These are phyloP conservation scores for Phialophora macrospora DNA, from an alignment of 2,329 filamentous ascomycete genomes.

Conservation along the genomic window DNA sequence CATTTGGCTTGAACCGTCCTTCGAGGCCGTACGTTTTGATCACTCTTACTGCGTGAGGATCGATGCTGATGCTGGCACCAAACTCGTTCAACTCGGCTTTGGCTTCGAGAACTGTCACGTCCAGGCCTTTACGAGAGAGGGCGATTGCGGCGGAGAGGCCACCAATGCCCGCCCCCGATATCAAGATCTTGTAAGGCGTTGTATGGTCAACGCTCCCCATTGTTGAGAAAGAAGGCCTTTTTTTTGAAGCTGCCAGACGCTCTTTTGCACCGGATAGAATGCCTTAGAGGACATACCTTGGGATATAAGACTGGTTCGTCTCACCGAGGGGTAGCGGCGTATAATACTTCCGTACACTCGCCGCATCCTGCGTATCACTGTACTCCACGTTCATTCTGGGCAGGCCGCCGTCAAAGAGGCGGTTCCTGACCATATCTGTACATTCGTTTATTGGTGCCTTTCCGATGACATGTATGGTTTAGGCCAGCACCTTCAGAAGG, in stretches of 20 bases:
- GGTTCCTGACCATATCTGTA: neutral
- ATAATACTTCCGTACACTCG: neutral
- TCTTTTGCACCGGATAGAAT: neutral
- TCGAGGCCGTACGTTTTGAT: conserved; percentile 6
- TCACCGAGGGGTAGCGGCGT: neutral
- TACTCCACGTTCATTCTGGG: neutral
- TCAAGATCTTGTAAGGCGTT: conserved; percentile 10
- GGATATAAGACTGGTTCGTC: neutral
- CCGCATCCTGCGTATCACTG: neutral
- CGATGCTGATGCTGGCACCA: conserved; percentile 30
- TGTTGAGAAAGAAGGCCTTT: neutral
- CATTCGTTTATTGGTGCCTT: neutral
- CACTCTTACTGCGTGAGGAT: conserved; percentile 13
- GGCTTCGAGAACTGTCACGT: conserved; percentile 40
- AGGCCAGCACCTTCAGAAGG: neutral
- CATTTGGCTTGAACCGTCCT: neutral
- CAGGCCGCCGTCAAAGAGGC: neutral
- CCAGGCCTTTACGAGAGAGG: conserved; percentile 34
- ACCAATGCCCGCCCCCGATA: conserved; percentile 31
- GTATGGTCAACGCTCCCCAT: conserved; percentile 17
- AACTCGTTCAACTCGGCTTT: conserved; percentile 34
- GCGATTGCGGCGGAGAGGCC: conserved; percentile 41
- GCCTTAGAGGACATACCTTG: neutral
- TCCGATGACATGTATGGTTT: neutral
- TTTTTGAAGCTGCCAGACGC: neutral